Conservation (phyloP, 495 filamentous ascomycete species). For the Bombardia bombarda region DNA sequence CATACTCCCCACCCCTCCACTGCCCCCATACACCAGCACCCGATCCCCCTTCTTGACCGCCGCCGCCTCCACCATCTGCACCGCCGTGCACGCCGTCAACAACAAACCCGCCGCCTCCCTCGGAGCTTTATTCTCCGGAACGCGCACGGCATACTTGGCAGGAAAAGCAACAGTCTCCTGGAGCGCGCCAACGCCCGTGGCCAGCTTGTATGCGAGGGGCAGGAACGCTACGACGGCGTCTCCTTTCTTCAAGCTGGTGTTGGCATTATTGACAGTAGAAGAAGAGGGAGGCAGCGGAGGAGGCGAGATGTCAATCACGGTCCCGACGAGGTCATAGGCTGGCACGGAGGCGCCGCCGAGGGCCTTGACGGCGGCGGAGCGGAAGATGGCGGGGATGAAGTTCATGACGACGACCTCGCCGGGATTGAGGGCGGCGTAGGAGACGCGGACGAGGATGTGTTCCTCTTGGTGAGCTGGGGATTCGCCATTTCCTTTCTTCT, state of each 20-base stretch:
- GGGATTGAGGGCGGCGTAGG: conserved; percentile 33
- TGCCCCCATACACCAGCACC: conserved; percentile 32
- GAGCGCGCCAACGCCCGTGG: conserved; percentile 23
- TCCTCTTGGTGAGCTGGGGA: conserved; percentile 6
- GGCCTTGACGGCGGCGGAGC: conserved; percentile 20
- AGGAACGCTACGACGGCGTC: conserved; percentile 25
- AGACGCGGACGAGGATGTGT: conserved; percentile 26
- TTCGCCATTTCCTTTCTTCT: background rate
- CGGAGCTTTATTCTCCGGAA: conserved; percentile 10
- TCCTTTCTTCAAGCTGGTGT: conserved; percentile 14
- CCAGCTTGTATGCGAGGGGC: conserved; percentile 15
- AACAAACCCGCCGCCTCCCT: conserved; percentile 28
- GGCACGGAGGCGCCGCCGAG: conserved; percentile 20
- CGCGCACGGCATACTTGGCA: conserved; percentile 13
- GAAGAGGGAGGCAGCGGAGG: background rate
- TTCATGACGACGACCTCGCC: conserved; percentile 27
- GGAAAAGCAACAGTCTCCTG: conserved; percentile 26
- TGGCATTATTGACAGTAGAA: background rate
- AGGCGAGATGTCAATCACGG: conserved; percentile 15
- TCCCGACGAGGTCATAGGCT: conserved; percentile 31
- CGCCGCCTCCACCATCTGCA: conserved; percentile 16
- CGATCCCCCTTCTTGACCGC: conserved; percentile 15
- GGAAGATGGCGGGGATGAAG: conserved; percentile 25
- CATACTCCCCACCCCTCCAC: conserved; percentile 32
- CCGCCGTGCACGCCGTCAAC: conserved; percentile 26